phyloP scores from a whole-genome alignment of 2,329 filamentous ascomycete genomes.

The Didymosphaeria variabile region DNA sequence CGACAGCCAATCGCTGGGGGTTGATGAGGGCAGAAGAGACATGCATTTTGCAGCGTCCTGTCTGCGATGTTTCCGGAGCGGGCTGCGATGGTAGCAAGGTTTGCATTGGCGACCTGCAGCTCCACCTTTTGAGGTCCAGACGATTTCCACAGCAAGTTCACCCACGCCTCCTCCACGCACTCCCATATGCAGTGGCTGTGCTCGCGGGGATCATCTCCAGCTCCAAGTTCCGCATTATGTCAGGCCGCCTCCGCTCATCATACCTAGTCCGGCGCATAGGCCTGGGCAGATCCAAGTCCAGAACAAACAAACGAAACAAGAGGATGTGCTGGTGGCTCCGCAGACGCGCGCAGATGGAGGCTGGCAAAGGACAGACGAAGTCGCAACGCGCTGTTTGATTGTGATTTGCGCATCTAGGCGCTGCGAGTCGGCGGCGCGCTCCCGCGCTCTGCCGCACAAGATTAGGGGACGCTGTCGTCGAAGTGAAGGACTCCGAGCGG shows the following conservation, averaged over 20 bases:
- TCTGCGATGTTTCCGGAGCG: background rate
- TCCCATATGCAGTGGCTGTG: slow-evolving; percentile 10
- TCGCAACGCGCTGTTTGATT: too few species aligned
- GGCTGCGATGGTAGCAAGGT: slow-evolving; percentile 3
- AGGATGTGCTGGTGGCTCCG: background rate
- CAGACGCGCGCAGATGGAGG: slow-evolving; percentile 2
- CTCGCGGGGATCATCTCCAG: slow-evolving; percentile 10
- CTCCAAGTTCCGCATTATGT: slow-evolving; percentile 7
- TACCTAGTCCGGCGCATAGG: slow-evolving; percentile 10
- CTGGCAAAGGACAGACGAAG: background rate
- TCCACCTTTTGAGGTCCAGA: slow-evolving; percentile 1
- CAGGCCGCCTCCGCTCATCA: slow-evolving; percentile 11
- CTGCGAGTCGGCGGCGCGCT: slow-evolving; percentile 3
- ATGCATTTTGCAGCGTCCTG: background rate
- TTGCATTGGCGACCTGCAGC: background rate
- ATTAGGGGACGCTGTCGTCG: slow-evolving; percentile 6
- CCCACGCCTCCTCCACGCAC: slow-evolving; percentile 1
- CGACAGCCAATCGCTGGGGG: slow-evolving; percentile 1
- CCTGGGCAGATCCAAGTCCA: slow-evolving; percentile 3
- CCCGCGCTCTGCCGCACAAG: slow-evolving; percentile 4
- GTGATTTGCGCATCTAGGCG: slow-evolving; percentile 8
- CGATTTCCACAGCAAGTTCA: background rate
- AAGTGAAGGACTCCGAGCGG: slow-evolving; percentile 25
- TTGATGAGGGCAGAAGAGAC: background rate
- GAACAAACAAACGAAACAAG: background rate